Base-by-base conservation (phyloP, 352 stramenopile species). In the Blastocystis hominis region DNA sequence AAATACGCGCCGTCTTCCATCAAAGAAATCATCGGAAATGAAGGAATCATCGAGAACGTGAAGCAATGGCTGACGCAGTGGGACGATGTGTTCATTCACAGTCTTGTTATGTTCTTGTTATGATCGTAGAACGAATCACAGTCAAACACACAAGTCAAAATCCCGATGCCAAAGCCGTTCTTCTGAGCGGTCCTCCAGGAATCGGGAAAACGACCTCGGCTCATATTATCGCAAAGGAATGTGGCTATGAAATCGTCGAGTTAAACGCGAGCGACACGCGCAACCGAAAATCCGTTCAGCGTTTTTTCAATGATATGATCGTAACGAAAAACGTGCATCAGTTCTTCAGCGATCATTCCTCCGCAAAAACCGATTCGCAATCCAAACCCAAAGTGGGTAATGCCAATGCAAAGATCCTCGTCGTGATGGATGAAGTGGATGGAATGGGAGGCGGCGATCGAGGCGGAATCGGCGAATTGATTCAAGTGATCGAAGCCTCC, bases 341-440 rank as follows among this genome's bases (percentile, higher is more conserved):
- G 2, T 24, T 9, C 1, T 10, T n/a, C 7, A 36, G 30, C 9
- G 20, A 5, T 15, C 6, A 9, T 44, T 54, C 5, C 9, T 68
- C 72, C 20, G 24, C 24, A 30, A 30, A 30, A 30, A 30, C 24
- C 24, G 24, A n/a, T 62, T 62, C n/a, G 20, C n/a, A 62, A 62
- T n/a, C 54, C 54, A n/a, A 20, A n/a, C 54, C n/a, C 24, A 30
- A 30, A 30, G 24, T 30, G 24, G 24, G 24, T 30, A 20, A 30
- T 17, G n/a, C 36, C n/a, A 0, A 20, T 17, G 36, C 91, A 68
- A 93, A 94, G 89, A 94, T 95, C 24, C 92, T 97, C 63, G 92
- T 99, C 13, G 94, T 99, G 84, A 99, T 99, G 97, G 96, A 99
- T 88, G 96, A 99, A 91, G 96, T 99, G 3, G 96, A 99, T 89